Evolutionary conservation across 345 rosid species (phyloP), one percentile per base, ranked within the genome.

Genomic region (Hevea brasiliensis): DNA sequence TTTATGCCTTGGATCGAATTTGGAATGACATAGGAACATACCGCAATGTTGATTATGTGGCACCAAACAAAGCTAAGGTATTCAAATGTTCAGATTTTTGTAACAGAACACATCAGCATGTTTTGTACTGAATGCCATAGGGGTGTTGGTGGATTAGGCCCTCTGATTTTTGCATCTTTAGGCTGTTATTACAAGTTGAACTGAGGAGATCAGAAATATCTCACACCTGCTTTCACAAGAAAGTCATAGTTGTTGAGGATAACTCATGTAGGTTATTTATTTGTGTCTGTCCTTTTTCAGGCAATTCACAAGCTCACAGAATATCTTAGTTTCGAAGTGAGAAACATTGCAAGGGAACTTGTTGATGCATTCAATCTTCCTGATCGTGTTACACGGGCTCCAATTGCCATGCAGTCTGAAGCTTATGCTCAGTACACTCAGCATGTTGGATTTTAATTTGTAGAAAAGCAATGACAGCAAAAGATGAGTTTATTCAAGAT

Each of bases 61-160:
- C 99, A 8, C 99, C 98, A 56, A 93, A 96, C 89, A 96, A 96
- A 87, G 98, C 99, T 5, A 96, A 96, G 98, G 99, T 96, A 87
- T 66, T 58, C 53, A 32, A 23, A 51, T 54, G 15, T 41, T 45
- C 37, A 17, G 54, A n/a, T 32, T n/a, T 47, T 51, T 29, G n/a
- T 4, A 41, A 59, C 11, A 14, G 67, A 68, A 7, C 56, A 20
- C 15, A n/a, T 45, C 23, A 60, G 15, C 8, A 65, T 54, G 41
- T 56, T 41, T 55, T 62, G 26, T 8, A 27, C 58, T 14, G n/a
- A 27, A 17, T 27, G 5, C 40, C 21, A 35, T 12, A 42, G n/a
- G 26, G 53, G 20, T n/a, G 29, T 14, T 11, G 26, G 18, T 6
- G 17, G 23, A 8, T n/a, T 0, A n/a, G 1, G 18, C 14, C 18